Percentiles rank a stretch among this genome's conserved stretches.
These are phyloP conservation scores for Pelargonium exstipulatum DNA, from an alignment of 441 rosid genomes.

Conservation along the genomic window DNA sequence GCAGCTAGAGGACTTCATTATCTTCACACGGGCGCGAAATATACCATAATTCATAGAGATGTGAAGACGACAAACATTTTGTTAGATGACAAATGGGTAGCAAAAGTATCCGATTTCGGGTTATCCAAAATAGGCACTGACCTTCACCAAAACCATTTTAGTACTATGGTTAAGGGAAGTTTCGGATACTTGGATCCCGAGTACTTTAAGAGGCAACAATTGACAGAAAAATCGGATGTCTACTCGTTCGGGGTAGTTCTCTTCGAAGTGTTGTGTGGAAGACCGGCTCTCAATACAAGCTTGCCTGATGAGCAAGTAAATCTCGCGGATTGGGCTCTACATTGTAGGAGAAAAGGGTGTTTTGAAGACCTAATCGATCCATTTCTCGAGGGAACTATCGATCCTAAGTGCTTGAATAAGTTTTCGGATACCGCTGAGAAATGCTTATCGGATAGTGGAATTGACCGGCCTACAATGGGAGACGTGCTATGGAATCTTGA, in stretches of 20 bases:
- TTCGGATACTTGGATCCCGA: too few species aligned
- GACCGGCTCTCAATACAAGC: slow-evolving; percentile 17
- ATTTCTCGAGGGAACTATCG: slow-evolving; percentile 9
- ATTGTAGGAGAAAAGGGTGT: slow-evolving; percentile 16
- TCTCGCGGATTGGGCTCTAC: slow-evolving; percentile 23
- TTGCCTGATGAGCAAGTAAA: slow-evolving; percentile 17
- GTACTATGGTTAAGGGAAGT: slow-evolving; percentile 27
- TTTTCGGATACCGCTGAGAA: slow-evolving; percentile 21
- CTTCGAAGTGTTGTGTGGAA: slow-evolving; percentile 18
- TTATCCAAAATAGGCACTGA: slow-evolving; percentile 20
- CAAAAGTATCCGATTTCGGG: slow-evolving; percentile 24
- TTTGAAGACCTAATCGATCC: slow-evolving; percentile 13
- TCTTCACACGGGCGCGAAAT: slow-evolving; percentile 7
- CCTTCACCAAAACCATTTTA: slow-evolving; percentile 23
- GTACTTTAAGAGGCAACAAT: too few species aligned
- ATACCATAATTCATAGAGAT: slow-evolving; percentile 20
- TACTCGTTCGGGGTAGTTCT: slow-evolving; percentile 25
- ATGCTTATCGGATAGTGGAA: slow-evolving; percentile 19
- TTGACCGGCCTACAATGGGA: slow-evolving; percentile 20
- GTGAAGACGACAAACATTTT: slow-evolving; percentile 5
- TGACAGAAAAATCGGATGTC: too few species aligned
- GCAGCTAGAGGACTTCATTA: slow-evolving; percentile 24
- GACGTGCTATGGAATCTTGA: slow-evolving; percentile 26
- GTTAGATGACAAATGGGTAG: not conserved
- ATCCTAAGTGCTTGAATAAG: slow-evolving; percentile 8